Conservation (phyloP, 305 asterid genomes). For the Andrographis paniculata region DNA sequence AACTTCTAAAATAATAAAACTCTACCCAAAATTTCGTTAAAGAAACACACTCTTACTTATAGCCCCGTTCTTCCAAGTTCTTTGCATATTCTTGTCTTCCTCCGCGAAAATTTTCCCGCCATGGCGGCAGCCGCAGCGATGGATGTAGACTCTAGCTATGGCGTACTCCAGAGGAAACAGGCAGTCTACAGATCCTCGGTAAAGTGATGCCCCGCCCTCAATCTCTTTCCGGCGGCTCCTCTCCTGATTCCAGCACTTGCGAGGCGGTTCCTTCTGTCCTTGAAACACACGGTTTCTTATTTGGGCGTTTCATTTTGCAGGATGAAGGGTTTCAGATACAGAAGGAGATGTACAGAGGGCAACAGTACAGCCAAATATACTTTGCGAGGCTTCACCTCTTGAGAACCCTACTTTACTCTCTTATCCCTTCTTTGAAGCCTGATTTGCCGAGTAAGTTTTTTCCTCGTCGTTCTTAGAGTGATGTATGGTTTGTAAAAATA, state of each 20-base stretch:
- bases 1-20: no score
- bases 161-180: slow-evolving; percentile 53
- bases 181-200: slow-evolving; percentile 55
- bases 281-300: background rate
- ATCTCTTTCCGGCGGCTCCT: no score
- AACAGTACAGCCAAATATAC: slow-evolving; percentile 93
- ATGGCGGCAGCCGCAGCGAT: slow-evolving; percentile 48
- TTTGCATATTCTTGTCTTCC: no score
- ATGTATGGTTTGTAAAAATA: slow-evolving; percentile 2
- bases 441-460: slow-evolving; percentile 51
- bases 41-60: no score
- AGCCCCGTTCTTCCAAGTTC: no score
- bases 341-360: slow-evolving; percentile 82
- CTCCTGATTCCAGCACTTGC: background rate
- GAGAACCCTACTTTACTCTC: slow-evolving; percentile 86
- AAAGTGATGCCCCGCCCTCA: slow-evolving; percentile 3
- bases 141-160: slow-evolving; percentile 46
- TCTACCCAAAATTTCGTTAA: no score
- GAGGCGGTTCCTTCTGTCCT: background rate
- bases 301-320: slow-evolving; percentile 25
- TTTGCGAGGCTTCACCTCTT: slow-evolving; percentile 79
- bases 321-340: slow-evolving; percentile 64
- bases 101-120: slow-evolving; percentile 93
- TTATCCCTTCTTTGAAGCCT: slow-evolving; percentile 83
- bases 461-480: background rate